These are phyloP conservation scores for Solanum okadae DNA, from an alignment of 257 asterid genomes.

Conservation along the genomic window DNA sequence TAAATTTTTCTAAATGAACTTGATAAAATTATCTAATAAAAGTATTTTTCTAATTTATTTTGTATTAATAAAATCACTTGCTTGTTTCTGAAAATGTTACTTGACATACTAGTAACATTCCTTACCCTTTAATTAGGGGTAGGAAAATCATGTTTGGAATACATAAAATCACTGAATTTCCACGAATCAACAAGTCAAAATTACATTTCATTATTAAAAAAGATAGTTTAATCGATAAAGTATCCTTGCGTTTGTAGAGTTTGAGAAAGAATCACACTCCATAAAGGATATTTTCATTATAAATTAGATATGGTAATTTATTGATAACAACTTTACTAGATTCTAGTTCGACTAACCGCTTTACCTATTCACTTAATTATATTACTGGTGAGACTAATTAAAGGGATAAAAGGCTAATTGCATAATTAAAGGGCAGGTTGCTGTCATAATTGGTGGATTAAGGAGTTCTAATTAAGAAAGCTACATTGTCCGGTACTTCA, in stretches of 20 bases:
- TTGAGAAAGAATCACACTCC: not conserved
- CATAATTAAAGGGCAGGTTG: conserved; percentile 16
- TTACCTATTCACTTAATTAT: not conserved
- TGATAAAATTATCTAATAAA: too few species aligned
- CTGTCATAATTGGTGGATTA: not conserved
- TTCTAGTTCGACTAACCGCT: conserved; percentile 42
- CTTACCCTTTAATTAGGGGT: not conserved
- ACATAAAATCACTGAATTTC: not conserved
- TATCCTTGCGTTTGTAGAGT: not conserved
- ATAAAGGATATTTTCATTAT: not conserved
- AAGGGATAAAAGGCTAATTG: not conserved
- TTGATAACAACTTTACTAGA: not conserved
- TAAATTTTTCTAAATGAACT: not conserved
- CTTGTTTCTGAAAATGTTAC: too few species aligned
- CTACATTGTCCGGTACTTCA: not conserved
- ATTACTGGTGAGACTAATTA: not conserved
- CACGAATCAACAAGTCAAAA: not conserved
- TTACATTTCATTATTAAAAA: not conserved
- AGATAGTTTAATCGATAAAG: not conserved
- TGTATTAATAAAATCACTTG: not conserved
- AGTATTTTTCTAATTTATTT: not conserved
- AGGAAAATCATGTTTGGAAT: not conserved
- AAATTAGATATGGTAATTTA: not conserved
- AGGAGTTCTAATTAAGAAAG: not conserved
- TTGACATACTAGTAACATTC: not conserved